Evolutionary conservation across 2,329 filamentous ascomycete genomes (phyloP), one percentile per base, ranked within the genome.

Genomic region (Arachnomyces sp.): DNA sequence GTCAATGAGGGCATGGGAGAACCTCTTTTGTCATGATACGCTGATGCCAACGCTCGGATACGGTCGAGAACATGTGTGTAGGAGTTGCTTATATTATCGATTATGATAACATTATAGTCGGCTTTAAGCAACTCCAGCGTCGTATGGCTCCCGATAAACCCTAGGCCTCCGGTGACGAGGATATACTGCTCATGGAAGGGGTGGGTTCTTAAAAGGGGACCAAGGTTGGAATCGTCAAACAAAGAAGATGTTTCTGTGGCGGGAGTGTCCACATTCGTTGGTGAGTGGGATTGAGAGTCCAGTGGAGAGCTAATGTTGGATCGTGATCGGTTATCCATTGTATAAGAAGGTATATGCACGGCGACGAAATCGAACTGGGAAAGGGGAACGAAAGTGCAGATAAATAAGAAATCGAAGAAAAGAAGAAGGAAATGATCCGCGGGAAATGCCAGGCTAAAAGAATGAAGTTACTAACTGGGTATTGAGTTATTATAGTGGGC

Each of bases 221-320:
- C 61, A 4, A 63, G 49, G 32, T 65, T 56, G 21, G 9, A 5
- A 49, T 67, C 63, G 39, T 71, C 66, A 47, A 71, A 71, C 34
- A 71, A 52, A 18, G 66, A 54, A 17, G 66, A 69, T 31, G 54
- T 58, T 39, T 69, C 60, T 25, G 69, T 72, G 36, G 57, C 62
- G 16, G 69, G 69, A n/a, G 68, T 71, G 40, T 61, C 54, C 34
- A 56, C 44, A 29, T 46, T 51, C 17, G 33, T 43, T 28, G 58
- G 59, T 34, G 55, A 62, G 11, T 51, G 50, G 39, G 48, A 48
- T 46, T 55, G 56, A 40, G 36, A 38, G 9, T 25, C 21, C 9
- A 49, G 41, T 21, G 57, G 57, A 44, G 58, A 60, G 45, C 52
- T 56, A 31, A 51, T 46, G 36, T 58, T 51, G 17, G 57, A 60